Percentiles rank a stretch among this genome's conserved stretches.
phyloP scores from a whole-genome alignment of 768 basidiomycete genomes.

The Mycena rebaudengoi region DNA sequence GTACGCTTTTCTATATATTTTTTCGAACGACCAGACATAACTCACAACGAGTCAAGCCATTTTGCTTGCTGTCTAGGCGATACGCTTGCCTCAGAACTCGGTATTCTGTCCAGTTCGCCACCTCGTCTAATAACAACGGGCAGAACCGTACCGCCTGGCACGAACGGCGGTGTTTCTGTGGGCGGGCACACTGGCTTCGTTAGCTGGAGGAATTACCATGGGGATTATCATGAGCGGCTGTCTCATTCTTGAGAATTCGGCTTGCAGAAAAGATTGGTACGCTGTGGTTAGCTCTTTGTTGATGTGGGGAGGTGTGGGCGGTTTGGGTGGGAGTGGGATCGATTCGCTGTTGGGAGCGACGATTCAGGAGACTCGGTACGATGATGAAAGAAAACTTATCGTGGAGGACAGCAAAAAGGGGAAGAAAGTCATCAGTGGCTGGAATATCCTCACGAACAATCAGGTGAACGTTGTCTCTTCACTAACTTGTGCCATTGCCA shows the following conservation, averaged over 20 bases:
- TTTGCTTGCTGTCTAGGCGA: constrained; percentile 92
- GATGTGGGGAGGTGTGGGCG: constrained; percentile 71
- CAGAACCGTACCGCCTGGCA: constrained; percentile 81
- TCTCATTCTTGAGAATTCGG: constrained; percentile 68
- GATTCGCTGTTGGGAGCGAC: constrained; percentile 92
- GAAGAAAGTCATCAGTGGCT: constrained; percentile 65
- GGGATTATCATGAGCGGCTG: constrained; percentile 67
- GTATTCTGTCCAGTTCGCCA: constrained; percentile 76
- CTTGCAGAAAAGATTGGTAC: constrained; percentile 54
- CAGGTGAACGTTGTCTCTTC: constrained; percentile 59
- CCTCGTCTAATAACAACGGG: constrained; percentile 85
- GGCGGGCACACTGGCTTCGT: constrained; percentile 79
- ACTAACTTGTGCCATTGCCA: constrained; percentile 5
- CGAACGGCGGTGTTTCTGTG: constrained; percentile 86
- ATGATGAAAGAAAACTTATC: constrained; percentile 64
- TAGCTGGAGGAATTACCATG: constrained; percentile 76
- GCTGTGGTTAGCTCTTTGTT: constrained; percentile 53
- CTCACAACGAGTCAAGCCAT: constrained; percentile 59
- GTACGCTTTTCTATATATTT: constrained; percentile 44
- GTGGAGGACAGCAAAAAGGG: constrained; percentile 58
- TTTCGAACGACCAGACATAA: background rate
- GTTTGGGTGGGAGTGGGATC: constrained; percentile 83
- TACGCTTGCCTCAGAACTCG: constrained; percentile 92
- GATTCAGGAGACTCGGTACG: constrained; percentile 82
- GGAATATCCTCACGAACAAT: constrained; percentile 82